A percentile compares a stretch with the other conserved stretches of the same genome.
Evolutionary conservation across 2,329 filamentous ascomycete species (phyloP).

Genomic region (Emergomyces orientalis): DNA sequence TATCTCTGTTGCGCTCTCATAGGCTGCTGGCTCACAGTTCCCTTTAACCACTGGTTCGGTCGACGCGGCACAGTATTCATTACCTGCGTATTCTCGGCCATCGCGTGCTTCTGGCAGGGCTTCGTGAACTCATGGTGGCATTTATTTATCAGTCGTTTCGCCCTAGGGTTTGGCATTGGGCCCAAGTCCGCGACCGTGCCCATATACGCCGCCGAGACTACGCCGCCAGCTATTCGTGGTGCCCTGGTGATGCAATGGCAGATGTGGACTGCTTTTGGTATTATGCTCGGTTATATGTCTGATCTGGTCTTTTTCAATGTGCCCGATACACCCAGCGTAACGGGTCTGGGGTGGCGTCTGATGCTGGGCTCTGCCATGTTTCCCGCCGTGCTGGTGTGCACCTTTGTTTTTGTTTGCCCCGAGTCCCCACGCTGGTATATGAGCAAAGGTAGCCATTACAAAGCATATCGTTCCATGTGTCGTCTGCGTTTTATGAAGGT

Average conservation of each 20-base stretch:
- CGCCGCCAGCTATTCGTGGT: slow-evolving; percentile 59
- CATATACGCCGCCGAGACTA: slow-evolving; percentile 66
- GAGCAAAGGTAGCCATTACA: slow-evolving; percentile 34
- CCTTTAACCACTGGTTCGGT: slow-evolving; percentile 61
- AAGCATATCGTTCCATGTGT: slow-evolving; percentile 37
- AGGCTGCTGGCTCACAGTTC: slow-evolving; percentile 65
- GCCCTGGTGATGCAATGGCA: slow-evolving; percentile 80
- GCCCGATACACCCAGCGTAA: slow-evolving; percentile 43
- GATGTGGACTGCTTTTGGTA: slow-evolving; percentile 44
- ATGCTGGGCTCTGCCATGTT: slow-evolving; percentile 61
- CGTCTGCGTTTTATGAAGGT: slow-evolving; percentile 36
- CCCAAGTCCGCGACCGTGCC: slow-evolving; percentile 66
- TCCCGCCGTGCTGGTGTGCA: slow-evolving; percentile 49
- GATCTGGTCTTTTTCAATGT: slow-evolving; percentile 54
- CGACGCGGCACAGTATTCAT: slow-evolving; percentile 67
- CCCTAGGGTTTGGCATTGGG: slow-evolving; percentile 69
- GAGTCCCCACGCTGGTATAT: slow-evolving; percentile 43
- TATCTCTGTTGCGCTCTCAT: slow-evolving; percentile 57
- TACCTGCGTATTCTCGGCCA: slow-evolving; percentile 59
- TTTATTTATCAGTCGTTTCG: slow-evolving; percentile 60
- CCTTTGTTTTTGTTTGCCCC: slow-evolving; percentile 55
- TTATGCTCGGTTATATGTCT: slow-evolving; percentile 49
- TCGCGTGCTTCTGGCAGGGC: slow-evolving; percentile 47
- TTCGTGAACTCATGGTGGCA: slow-evolving; percentile 64
- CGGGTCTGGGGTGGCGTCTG: slow-evolving; percentile 56